phyloP scores from a whole-genome alignment of 2,329 filamentous ascomycete genomes.

The Neofusicoccum laricinum region DNA sequence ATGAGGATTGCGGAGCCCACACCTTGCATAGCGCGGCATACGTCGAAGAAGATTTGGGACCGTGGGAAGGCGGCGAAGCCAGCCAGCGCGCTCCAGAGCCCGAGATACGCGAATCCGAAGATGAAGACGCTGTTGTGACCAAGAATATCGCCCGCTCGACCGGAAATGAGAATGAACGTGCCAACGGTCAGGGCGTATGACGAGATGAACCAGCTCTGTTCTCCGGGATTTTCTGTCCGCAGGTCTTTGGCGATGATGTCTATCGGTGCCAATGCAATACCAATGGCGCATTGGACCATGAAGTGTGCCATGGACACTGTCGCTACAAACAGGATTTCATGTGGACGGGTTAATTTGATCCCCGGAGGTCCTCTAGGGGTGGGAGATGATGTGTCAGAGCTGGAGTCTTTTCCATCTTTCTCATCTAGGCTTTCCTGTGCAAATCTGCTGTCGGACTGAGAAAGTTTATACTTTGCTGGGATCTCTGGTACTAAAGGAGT shows the following conservation, averaged over 20 bases:
- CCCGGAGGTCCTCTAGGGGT: neutral
- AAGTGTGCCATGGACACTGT: constrained; percentile 29
- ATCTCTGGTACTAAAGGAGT: neutral
- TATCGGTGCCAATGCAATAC: constrained; percentile 37
- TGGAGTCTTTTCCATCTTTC: neutral
- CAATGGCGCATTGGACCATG: constrained; percentile 29
- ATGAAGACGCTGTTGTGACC: constrained; percentile 43
- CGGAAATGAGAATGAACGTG: constrained; percentile 45
- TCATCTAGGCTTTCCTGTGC: neutral
- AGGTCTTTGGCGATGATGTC: constrained; percentile 47
- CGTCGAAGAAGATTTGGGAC: constrained; percentile 29
- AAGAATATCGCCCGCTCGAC: constrained; percentile 44
- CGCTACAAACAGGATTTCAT: constrained; percentile 28
- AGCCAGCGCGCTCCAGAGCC: constrained; percentile 39
- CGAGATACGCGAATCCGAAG: constrained; percentile 40
- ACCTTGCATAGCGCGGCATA: constrained; percentile 41
- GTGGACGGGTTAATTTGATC: constrained; percentile 22
- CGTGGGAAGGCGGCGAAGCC: constrained; percentile 37
- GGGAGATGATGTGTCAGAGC: neutral
- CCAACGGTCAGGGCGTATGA: constrained; percentile 44
- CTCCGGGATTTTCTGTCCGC: constrained; percentile 37
- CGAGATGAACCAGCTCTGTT: constrained; percentile 44
- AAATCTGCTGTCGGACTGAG: neutral
- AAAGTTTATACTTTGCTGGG: neutral
- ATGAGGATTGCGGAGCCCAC: constrained; percentile 36